phyloP scores from a whole-genome alignment of 1,284 basidiomycete species.

The Rhodofomes roseus region DNA sequence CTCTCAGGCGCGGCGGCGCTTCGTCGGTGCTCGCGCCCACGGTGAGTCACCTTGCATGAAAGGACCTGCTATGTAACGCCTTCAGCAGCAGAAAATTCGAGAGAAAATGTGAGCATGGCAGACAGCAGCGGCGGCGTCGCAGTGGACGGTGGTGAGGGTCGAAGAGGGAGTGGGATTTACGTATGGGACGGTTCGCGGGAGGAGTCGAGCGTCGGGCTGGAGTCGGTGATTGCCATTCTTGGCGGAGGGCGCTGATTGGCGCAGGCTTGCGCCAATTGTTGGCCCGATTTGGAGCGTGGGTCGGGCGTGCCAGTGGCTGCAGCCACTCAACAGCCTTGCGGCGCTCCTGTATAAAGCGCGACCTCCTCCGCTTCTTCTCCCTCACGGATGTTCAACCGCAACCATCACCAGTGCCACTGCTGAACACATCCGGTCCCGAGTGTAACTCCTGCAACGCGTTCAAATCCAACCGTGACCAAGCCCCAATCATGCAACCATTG shows the following conservation, averaged over 20 bases:
- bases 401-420: not conserved
- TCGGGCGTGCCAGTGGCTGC: not conserved
- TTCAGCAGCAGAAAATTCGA: not conserved
- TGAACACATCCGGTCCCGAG: not conserved
- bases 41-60: not conserved
- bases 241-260: not conserved
- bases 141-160: not conserved
- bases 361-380: not conserved
- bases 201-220: not conserved
- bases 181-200: not conserved
- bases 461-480: not conserved
- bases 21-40: not conserved
- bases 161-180: not conserved
- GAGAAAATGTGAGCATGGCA: not conserved
- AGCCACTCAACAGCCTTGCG: not conserved
- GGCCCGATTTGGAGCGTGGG: not conserved
- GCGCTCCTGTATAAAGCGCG: not conserved
- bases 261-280: not conserved
- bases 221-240: not conserved
- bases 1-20: not conserved
- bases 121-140: not conserved
- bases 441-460: not conserved
- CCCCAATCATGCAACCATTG: no score
- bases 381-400: constrained; percentile 3
- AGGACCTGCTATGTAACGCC: not conserved